Evolutionary conservation across 2,329 filamentous ascomycete genomes (phyloP).

Genomic region (Trichoderma sp.): DNA sequence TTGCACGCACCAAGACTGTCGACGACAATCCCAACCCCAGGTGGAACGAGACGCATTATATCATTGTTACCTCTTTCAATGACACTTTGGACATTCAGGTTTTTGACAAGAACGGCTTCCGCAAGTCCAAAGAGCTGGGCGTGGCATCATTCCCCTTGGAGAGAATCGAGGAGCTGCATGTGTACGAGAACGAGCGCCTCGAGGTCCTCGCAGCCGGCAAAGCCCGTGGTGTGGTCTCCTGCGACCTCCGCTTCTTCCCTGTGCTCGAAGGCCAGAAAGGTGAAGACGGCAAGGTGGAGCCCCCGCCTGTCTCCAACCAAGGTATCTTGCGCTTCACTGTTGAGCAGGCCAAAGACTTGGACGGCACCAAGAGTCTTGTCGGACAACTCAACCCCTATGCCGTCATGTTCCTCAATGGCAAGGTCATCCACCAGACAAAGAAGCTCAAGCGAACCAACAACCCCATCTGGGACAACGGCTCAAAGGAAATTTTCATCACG

Average conservation of each 20-base stretch:
- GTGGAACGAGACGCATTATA: conserved; percentile 96
- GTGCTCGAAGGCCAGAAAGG: conserved; percentile 74
- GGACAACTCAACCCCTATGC: conserved; percentile 92
- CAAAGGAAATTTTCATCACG: conserved; percentile 92
- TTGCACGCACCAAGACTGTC: conserved; percentile 87
- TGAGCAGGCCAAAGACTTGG: conserved; percentile 94
- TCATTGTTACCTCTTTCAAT: conserved; percentile 88
- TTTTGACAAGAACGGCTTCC: conserved; percentile 92
- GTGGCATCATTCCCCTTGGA: conserved; percentile 84
- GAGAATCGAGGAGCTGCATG: conserved; percentile 72
- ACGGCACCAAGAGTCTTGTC: conserved; percentile 87
- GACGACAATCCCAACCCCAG: conserved; percentile 82
- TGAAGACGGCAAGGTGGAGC: conserved; percentile 75
- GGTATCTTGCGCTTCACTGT: conserved; percentile 93
- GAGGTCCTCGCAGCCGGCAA: conserved; percentile 86
- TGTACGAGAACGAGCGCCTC: conserved; percentile 81
- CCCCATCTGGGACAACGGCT: conserved; percentile 90
- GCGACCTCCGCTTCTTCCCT: conserved; percentile 93
- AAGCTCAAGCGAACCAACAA: conserved; percentile 97
- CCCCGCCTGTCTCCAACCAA: conserved; percentile 85
- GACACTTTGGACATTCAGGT: conserved; percentile 83
- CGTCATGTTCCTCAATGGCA: conserved; percentile 83
- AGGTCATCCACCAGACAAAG: conserved; percentile 84
- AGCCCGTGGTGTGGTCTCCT: conserved; percentile 74
- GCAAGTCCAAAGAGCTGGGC: conserved; percentile 95